phyloP scores from a whole-genome alignment of 495 filamentous ascomycete genomes.

The Usnea hakonensis region DNA sequence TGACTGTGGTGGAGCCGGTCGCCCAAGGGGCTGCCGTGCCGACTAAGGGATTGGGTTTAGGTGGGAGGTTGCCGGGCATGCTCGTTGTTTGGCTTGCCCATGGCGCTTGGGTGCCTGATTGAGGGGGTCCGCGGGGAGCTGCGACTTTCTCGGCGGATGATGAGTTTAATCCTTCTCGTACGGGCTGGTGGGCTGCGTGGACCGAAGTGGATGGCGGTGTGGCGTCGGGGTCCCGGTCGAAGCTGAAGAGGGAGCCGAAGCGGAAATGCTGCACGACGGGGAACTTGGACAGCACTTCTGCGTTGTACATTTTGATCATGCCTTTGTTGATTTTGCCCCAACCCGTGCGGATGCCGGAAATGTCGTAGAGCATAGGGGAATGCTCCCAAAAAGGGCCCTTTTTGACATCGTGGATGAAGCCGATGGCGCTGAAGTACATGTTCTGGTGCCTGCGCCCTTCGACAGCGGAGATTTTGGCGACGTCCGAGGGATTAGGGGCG shows the following conservation, averaged over 20 bases:
- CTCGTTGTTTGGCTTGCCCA: slow-evolving; percentile 8
- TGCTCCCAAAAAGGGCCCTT: slow-evolving; percentile 98
- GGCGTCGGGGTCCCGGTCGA: slow-evolving; percentile 59
- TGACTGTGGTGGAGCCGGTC: not conserved
- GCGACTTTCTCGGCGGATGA: slow-evolving; percentile 1
- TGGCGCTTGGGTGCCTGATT: slow-evolving; percentile 17
- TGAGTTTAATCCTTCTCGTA: not conserved
- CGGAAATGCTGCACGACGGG: slow-evolving; percentile 65
- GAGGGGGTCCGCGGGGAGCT: slow-evolving; percentile 1
- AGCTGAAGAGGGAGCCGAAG: slow-evolving; percentile 74
- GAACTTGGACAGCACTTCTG: slow-evolving; percentile 62
- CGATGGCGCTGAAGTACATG: slow-evolving; percentile 97
- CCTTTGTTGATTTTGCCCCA: slow-evolving; percentile 99
- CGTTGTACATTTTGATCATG: slow-evolving; percentile 69
- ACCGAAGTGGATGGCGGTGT: not conserved
- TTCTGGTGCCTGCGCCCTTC: slow-evolving; percentile 62
- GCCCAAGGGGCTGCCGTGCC: slow-evolving; percentile 7
- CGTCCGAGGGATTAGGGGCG: slow-evolving; percentile 61
- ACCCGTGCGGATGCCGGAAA: slow-evolving; percentile 78
- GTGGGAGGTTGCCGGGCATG: not conserved
- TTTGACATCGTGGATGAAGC: slow-evolving; percentile 98
- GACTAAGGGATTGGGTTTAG: not conserved
- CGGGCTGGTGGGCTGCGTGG: slow-evolving; percentile 9
- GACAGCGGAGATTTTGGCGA: slow-evolving; percentile 59
- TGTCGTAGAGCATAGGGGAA: slow-evolving; percentile 89